Evolutionary conservation across 2,329 filamentous ascomycete genomes (phyloP).

Genomic region (Pseudogymnoascus sp.): DNA sequence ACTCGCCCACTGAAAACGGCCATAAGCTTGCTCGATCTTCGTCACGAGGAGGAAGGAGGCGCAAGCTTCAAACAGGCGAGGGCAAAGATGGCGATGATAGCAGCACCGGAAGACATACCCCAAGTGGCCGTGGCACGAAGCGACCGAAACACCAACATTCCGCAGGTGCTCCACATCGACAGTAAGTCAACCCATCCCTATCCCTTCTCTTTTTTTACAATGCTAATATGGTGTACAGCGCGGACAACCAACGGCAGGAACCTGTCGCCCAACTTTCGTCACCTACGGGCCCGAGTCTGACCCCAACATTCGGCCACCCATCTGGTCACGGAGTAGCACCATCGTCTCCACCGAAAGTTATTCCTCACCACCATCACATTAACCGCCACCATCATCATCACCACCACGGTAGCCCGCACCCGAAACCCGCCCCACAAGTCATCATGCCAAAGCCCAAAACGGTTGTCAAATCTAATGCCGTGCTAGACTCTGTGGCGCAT

Average conservation of each 20-base stretch:
- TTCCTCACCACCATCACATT: constrained; percentile 24
- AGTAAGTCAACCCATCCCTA: constrained; percentile 39
- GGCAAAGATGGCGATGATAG: constrained; percentile 58
- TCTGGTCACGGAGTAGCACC: constrained; percentile 39
- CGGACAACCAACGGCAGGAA: constrained; percentile 51
- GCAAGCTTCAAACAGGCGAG: constrained; percentile 73
- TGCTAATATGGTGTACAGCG: constrained; percentile 28
- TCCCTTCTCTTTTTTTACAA: background rate
- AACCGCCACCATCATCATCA: constrained; percentile 35
- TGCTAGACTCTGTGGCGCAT: constrained; percentile 63
- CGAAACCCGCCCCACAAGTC: constrained; percentile 19
- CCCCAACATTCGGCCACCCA: constrained; percentile 38
- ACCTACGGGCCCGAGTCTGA: constrained; percentile 33
- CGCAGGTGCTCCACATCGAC: constrained; percentile 53
- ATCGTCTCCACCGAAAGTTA: constrained; percentile 31
- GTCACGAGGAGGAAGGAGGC: constrained; percentile 46
- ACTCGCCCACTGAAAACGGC: constrained; percentile 30
- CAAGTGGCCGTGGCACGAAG: constrained; percentile 49
- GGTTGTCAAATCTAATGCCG: constrained; percentile 57
- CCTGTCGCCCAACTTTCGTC: constrained; percentile 37
- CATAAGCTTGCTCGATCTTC: constrained; percentile 33
- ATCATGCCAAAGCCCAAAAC: constrained; percentile 53
- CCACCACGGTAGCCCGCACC: constrained; percentile 23
- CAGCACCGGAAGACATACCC: constrained; percentile 52
- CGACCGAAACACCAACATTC: constrained; percentile 51